Base-by-base conservation (phyloP, 169 alveolate genomes). In the Plasmodium malariae region DNA sequence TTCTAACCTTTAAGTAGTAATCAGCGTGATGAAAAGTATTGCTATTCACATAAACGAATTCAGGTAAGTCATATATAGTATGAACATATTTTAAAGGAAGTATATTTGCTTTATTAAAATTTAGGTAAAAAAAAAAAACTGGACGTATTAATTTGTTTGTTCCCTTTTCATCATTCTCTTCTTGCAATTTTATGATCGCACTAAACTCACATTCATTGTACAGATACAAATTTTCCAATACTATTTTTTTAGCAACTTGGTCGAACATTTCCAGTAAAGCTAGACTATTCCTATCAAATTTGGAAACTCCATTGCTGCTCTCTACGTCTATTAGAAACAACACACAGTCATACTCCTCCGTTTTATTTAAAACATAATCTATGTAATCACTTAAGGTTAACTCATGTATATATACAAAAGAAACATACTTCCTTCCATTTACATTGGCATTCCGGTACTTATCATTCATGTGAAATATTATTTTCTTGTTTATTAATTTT, bases 271-370 rank as follows among this genome's bases (percentile, higher is more conserved):
- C 91, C 43, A 83, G 21, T 28, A 83, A 59, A 9, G 67, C 26
- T 40, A 67, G 45, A 19, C 26, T 83, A 28, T 60, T 83, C 30
- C 72, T 49, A 43, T 83, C 91, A 21, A 83, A 83, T 63, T 24
- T 49, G n/a, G 91, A 36, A n/a, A 21, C 7, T 28, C 45, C 63
- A 65, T 83, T 83, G 11, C 12, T 28, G 14, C 26, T 67, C 28
- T 83, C 91, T n/a, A 67, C 85, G 26, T 83, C 83, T 14, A 83
- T 67, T 26, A 49, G 36, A 65, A 83, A 83, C 40, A 83, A 36
- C 3, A 83, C 71, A 21, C 91, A 83, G 26, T 83, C 91, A 43
- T 83, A 83, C 0, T 67, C 59, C 3, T 36, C 57, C 1, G 71
- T 24, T 45, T 83, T 83, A 34, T 83, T 83, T 28, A 83, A 67